Conservation (phyloP, 257 asterid genomes). For the Solanum pimpinellifolium region DNA sequence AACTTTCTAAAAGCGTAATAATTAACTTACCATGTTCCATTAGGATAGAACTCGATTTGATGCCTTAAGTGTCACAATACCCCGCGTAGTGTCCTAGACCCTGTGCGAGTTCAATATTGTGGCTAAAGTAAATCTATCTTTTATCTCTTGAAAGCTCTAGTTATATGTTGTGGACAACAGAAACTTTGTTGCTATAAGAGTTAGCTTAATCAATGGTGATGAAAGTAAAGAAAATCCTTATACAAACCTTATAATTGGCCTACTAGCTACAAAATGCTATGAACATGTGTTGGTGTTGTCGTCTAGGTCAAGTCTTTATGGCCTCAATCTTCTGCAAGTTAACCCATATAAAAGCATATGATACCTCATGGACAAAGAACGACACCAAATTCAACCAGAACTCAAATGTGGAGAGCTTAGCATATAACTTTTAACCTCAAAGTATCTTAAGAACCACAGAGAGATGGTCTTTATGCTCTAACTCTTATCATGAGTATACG, state of each 20-base stretch:
- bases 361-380: neutral
- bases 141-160: neutral
- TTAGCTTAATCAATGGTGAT: neutral
- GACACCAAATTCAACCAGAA: too few relatives aligned
- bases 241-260: neutral
- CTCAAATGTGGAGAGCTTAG: neutral
- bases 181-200: neutral
- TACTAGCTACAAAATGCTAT: neutral
- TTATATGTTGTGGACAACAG: neutral
- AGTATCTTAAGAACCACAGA: neutral
- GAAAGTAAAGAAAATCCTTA: neutral
- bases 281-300: neutral
- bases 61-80: neutral
- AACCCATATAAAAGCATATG: neutral
- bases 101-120: neutral
- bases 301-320: neutral
- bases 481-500: too few relatives aligned
- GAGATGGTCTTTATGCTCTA: neutral
- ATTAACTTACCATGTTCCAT: too few relatives aligned
- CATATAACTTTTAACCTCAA: neutral
- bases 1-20: too few relatives aligned
- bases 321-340: neutral
- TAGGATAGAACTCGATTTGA: neutral
- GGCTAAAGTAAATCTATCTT: neutral
- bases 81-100: neutral